A percentile compares a stretch with the other conserved stretches of the same genome.
Conservation (phyloP, 2,329 filamentous ascomycete species). For the Xylaria hypoxylon region DNA sequence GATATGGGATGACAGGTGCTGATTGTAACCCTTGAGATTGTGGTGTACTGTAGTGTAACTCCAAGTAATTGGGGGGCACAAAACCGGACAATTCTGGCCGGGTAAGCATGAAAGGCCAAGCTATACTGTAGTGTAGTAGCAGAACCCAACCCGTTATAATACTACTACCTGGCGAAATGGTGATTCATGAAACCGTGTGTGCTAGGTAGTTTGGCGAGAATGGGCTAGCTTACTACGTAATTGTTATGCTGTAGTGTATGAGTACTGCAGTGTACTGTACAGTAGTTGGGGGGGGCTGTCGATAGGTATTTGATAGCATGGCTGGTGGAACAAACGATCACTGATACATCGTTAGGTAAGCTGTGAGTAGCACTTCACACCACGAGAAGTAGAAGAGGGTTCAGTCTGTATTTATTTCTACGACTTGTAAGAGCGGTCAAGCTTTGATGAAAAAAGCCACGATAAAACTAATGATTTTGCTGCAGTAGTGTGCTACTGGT, state of each 20-base stretch:
- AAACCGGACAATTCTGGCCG: not conserved
- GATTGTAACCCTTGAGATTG: conserved; percentile 4
- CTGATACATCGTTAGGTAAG: conserved; percentile 14
- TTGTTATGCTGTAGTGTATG: too few species aligned
- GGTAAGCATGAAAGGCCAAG: conserved; percentile 12
- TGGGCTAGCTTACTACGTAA: conserved; percentile 8
- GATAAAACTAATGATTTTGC: conserved; percentile 3
- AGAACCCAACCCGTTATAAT: not conserved
- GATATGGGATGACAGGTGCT: conserved; percentile 18
- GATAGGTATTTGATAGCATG: not conserved
- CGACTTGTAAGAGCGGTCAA: conserved; percentile 12
- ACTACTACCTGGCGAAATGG: conserved; percentile 1
- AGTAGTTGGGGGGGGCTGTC: too few species aligned
- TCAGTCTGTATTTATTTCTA: conserved; percentile 25
- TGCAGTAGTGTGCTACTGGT: conserved; percentile 25
- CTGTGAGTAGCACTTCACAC: not conserved
- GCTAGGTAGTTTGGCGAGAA: conserved; percentile 5
- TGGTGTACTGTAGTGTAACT: too few species aligned
- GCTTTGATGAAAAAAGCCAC: conserved; percentile 1
- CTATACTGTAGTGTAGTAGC: not conserved
- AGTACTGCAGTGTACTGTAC: too few species aligned
- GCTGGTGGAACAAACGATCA: not conserved
- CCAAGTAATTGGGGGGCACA: too few species aligned
- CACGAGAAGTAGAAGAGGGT: conserved; percentile 3
- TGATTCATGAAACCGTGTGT: conserved; percentile 13